phyloP scores from a whole-genome alignment of 2,329 filamentous ascomycete genomes.

The Cercospora sp. region DNA sequence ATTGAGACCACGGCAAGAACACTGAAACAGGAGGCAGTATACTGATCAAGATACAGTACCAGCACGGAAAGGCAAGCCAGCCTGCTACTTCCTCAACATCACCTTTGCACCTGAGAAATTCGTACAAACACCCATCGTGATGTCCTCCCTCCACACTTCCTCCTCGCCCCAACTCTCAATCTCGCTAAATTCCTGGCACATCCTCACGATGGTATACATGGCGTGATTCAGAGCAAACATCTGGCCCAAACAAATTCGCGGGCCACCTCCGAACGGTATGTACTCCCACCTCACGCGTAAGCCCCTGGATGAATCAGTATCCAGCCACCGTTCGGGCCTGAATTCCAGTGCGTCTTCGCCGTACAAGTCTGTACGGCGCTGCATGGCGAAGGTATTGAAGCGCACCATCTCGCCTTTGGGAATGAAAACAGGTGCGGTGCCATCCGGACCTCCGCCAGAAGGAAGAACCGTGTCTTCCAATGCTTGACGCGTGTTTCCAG shows the following conservation, averaged over 20 bases:
- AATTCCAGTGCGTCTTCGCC: conserved; percentile 3
- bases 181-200: conserved; percentile 2
- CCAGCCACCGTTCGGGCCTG: conserved; percentile 10
- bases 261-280: conserved; percentile 22
- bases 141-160: conserved; percentile 4
- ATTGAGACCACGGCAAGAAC: not conserved
- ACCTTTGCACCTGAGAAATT: conserved; percentile 7
- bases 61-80: not conserved
- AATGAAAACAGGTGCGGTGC: conserved; percentile 45
- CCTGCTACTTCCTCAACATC: conserved; percentile 1
- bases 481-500: conserved; percentile 72
- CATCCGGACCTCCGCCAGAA: conserved; percentile 46
- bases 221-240: conserved; percentile 11
- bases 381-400: conserved; percentile 10
- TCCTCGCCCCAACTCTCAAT: conserved; percentile 1
- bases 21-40: not conserved
- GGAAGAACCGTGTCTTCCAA: conserved; percentile 59
- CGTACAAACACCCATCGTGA: conserved; percentile 1
- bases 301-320: not conserved
- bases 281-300: conserved; percentile 16
- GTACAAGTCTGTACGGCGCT: conserved; percentile 3
- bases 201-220: conserved; percentile 7
- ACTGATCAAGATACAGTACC: not conserved
- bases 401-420: conserved; percentile 36
- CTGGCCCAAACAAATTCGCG: conserved; percentile 21